Conservation (phyloP, 805 yeast genomes). For the Vanderwaltozyma yarrowii region DNA sequence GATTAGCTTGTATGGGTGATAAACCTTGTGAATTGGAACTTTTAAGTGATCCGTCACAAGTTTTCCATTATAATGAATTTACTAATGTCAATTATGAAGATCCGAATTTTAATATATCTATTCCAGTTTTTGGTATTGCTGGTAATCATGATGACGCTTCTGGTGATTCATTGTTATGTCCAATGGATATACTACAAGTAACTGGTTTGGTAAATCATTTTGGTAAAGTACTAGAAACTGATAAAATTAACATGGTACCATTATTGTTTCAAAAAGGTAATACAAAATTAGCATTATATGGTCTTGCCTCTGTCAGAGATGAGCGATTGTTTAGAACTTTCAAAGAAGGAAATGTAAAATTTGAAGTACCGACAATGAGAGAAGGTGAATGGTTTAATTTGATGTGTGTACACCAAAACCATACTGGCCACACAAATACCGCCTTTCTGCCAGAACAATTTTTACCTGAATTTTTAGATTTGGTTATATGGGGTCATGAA, state of each 20-base stretch:
- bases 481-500: constrained; percentile 96
- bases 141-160: constrained; percentile 98
- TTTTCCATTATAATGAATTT: constrained; percentile 49
- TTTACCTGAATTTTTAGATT: constrained; percentile 70
- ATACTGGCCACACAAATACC: constrained; percentile 67
- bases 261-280: constrained; percentile 71
- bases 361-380: constrained; percentile 53
- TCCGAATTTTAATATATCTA: constrained; percentile 75
- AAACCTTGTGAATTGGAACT: constrained; percentile 79
- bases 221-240: constrained; percentile 71
- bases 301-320: constrained; percentile 80
- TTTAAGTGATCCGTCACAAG: constrained; percentile 63
- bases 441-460: constrained; percentile 78
- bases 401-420: constrained; percentile 88
- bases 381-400: constrained; percentile 71
- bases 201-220: constrained; percentile 83
- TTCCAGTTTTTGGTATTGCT: constrained; percentile 85
- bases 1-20: constrained; percentile 72
- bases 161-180: constrained; percentile 72
- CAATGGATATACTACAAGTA: constrained; percentile 74
- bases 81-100: constrained; percentile 80
- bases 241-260: constrained; percentile 65
- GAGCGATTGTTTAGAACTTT: constrained; percentile 78
- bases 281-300: constrained; percentile 79
- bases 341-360: constrained; percentile 68